These are phyloP conservation scores for Triangularia setosa DNA, from an alignment of 2,329 filamentous ascomycete genomes.

Conservation along the genomic window DNA sequence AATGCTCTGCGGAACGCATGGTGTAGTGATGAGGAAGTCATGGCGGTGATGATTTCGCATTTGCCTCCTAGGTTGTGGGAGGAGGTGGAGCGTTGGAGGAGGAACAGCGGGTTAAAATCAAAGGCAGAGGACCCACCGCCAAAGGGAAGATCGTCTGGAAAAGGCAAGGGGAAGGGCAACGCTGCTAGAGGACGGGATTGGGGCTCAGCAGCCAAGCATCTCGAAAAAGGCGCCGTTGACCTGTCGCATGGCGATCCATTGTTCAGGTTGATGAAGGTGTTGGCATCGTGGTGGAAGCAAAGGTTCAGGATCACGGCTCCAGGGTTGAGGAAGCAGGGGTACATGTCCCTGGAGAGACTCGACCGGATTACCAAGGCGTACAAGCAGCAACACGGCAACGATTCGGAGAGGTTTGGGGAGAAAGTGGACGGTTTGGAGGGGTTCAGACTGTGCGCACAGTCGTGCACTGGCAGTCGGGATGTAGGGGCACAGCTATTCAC, in stretches of 20 bases:
- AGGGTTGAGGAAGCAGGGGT: slow-evolving; percentile 83
- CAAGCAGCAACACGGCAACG: slow-evolving; percentile 56
- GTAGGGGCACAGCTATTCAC: slow-evolving; percentile 88
- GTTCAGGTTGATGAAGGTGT: slow-evolving; percentile 66
- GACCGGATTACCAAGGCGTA: slow-evolving; percentile 71
- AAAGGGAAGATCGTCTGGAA: slow-evolving; percentile 24
- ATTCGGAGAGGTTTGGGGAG: slow-evolving; percentile 71
- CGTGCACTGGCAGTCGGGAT: slow-evolving; percentile 78
- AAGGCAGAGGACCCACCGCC: slow-evolving; percentile 20
- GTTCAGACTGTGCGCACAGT: slow-evolving; percentile 65
- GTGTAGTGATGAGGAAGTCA: slow-evolving; percentile 72
- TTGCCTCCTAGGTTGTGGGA: slow-evolving; percentile 64
- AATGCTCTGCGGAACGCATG: slow-evolving; percentile 83
- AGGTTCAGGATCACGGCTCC: slow-evolving; percentile 73
- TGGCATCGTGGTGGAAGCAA: slow-evolving; percentile 87
- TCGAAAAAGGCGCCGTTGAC: slow-evolving; percentile 69
- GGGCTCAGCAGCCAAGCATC: slow-evolving; percentile 62
- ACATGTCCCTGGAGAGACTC: slow-evolving; percentile 71
- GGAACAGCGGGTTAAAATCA: slow-evolving; percentile 59
- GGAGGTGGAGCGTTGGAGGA: slow-evolving; percentile 70
- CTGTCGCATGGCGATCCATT: slow-evolving; percentile 81
- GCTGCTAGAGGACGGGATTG: slow-evolving; percentile 56
- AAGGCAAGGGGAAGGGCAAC: slow-evolving; percentile 33
- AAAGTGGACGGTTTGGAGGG: slow-evolving; percentile 61
- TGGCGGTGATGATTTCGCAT: slow-evolving; percentile 71